Base-by-base conservation (phyloP, 352 stramenopile species). In the Globisporangium alternatum region DNA sequence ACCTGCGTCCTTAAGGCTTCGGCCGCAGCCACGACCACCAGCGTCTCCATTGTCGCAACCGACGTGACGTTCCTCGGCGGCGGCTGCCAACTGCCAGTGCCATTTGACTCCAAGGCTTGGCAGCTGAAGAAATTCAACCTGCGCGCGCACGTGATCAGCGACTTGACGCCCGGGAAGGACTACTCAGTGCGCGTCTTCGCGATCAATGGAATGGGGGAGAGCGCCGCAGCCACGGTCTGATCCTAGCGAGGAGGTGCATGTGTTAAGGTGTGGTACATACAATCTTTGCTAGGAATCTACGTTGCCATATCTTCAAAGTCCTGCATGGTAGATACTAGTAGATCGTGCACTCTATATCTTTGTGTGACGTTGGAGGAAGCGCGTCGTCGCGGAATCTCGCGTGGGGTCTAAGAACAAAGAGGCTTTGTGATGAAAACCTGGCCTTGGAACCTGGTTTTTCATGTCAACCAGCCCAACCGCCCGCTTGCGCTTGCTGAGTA, bases 111-210 rank as follows among this genome's bases (percentile, higher is more conserved):
- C 17, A 74, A 90, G 47, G 76, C 82, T 0, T 90, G 77, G 71
- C 67, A 71, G 17, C 64, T 90, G 52, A 89, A 83, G 61, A 68
- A 60, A 6, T 91, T 91, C 55, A 87, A 90, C 28, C 56, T 93
- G n/a, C 71, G 78, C 1, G 79, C 80, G 0, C 68, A 89, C 53
- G 78, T 65, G 22, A 80, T 93, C 51, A 58, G 25, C 2, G 80
- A 91, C 61, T 60, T 93, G 30, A 70, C 86, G n/a, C 77, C 84
- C 1, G 83, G 83, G n/a, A 63, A 69, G 17, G 81, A 91, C 22
- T 93, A 93, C 67, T 82, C 80, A 1, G 78, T 91, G 44, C 78
- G 80, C 5, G 81, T 89, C 22, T 35, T 77, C 21, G 78, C 81
- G 0, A 73, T 69, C 22, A 76, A 81, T 28, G 54, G 60, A 0